These are phyloP conservation scores for Nidula microcarpa DNA, from an alignment of 768 basidiomycete species.

Conservation along the genomic window DNA sequence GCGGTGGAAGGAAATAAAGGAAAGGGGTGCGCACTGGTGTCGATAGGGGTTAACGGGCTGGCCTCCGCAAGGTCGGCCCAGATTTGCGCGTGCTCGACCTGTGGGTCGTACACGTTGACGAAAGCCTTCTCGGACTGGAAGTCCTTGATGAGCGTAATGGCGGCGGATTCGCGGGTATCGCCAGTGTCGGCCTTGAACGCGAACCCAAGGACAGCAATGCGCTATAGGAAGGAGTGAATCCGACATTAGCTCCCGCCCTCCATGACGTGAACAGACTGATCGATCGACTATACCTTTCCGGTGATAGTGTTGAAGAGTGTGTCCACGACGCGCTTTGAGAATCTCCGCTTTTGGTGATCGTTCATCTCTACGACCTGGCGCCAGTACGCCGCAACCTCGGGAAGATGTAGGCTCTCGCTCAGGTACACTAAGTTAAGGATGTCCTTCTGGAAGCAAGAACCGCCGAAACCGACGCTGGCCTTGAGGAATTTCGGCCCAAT, in stretches of 20 bases:
- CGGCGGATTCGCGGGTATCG: slow-evolving; percentile 96
- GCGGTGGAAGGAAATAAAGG: neutral
- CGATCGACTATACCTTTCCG: slow-evolving; percentile 59
- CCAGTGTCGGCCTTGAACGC: slow-evolving; percentile 99
- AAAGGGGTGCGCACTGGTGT: slow-evolving; percentile 53
- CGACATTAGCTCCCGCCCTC: neutral
- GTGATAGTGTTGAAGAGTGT: slow-evolving; percentile 99
- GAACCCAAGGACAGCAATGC: slow-evolving; percentile 95
- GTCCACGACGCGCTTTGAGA: slow-evolving; percentile 95
- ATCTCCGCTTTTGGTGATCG: slow-evolving; percentile 95
- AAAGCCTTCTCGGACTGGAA: slow-evolving; percentile 88
- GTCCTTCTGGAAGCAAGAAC: slow-evolving; percentile 99
- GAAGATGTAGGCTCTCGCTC: slow-evolving; percentile 89
- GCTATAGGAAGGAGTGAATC: slow-evolving; percentile 31
- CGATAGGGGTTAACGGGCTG: slow-evolving; percentile 57
- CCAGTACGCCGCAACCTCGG: slow-evolving; percentile 98
- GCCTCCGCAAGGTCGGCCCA: slow-evolving; percentile 77
- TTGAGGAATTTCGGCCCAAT: slow-evolving; percentile 95
- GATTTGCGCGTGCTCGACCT: slow-evolving; percentile 83
- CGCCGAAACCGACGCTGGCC: slow-evolving; percentile 95
- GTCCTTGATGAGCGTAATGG: slow-evolving; percentile 91
- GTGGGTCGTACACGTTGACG: slow-evolving; percentile 89
- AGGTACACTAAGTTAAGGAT: slow-evolving; percentile 99
- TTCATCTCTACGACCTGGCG: slow-evolving; percentile 96
- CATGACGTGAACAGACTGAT: neutral